Evolutionary conservation across 164 flowering plant genomes (phyloP), one percentile per base, ranked within the genome.

Genomic region (Warburgia ugandensis): DNA sequence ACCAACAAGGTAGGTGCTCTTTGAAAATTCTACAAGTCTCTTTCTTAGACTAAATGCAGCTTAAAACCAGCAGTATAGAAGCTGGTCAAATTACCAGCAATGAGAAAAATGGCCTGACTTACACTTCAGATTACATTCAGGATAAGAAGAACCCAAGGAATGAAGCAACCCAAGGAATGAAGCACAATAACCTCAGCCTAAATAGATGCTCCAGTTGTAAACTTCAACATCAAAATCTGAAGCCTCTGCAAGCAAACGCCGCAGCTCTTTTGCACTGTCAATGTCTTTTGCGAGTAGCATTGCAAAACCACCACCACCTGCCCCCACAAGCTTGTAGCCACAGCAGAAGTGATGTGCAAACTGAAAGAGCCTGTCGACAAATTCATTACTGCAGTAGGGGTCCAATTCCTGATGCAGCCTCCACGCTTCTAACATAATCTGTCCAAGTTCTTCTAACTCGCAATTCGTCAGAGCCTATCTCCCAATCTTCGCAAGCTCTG

Each of bases 291-390:
- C 82, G 9, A 94, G 82, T 45, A 94, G 61, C 60, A 89, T 54
- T 0, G 97, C 97, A 56, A 89, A 94, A n/a, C 99, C 97, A 3
- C 99, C 99, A 22, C 99, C 97, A 28, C 99, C 97, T 47, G 97
- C 96, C 35, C 99, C 99, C 1, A 89, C 96, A 30, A 94, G 97
- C 75, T 94, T 94, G 77, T 81, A 89, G 21, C 97, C 99, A 42
- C 80, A 73, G 70, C 99, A 94, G 56, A 66, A 88, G n/a, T 65
- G 70, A 23, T 74, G 77, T 14, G 86, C 69, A 60, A 77, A 71
- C 52, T 70, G 76, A 52, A 94, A 94, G 6, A 94, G 86, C 50
- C 56, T 56, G 50, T 94, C 99, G 2, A 94, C 99, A 65, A 73
- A 77, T 55, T 73, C 73, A 42, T 86, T 86, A 72, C 97, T 94